phyloP scores from a whole-genome alignment of 2,329 filamentous ascomycete genomes.

The Sclerotinia minor region DNA sequence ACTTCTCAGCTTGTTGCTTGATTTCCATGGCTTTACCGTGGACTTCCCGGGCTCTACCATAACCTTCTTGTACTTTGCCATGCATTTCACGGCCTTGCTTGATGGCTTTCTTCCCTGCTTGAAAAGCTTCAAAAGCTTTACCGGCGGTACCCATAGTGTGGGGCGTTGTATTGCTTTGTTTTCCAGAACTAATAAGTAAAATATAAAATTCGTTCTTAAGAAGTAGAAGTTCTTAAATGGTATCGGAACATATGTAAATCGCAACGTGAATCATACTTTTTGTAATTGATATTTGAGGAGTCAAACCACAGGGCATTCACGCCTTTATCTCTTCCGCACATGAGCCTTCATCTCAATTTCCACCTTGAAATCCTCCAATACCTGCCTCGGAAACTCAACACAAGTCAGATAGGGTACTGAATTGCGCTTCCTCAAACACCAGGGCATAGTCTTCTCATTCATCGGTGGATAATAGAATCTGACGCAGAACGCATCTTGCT shows the following conservation, averaged over 20 bases:
- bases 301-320: not conserved
- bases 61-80: not conserved
- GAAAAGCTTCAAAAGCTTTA: not conserved
- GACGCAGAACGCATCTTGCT: slow-evolving; percentile 54
- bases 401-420: slow-evolving; percentile 12
- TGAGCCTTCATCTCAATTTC: slow-evolving; percentile 59
- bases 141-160: not conserved
- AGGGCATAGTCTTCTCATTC: slow-evolving; percentile 30
- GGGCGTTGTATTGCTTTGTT: not conserved
- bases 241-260: not conserved
- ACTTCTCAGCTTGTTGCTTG: not conserved
- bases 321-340: slow-evolving; percentile 34
- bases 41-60: not conserved
- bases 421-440: not conserved
- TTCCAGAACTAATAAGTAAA: not conserved
- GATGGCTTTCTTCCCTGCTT: not conserved
- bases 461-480: slow-evolving; percentile 49
- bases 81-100: not conserved
- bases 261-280: slow-evolving; percentile 4
- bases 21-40: slow-evolving; percentile 3
- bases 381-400: not conserved
- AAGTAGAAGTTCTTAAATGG: not conserved
- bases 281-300: not conserved
- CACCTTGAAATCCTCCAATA: not conserved
- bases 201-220: not conserved